phyloP scores from a whole-genome alignment of 805 yeast species.

The Pichia sporocuriosa region DNA sequence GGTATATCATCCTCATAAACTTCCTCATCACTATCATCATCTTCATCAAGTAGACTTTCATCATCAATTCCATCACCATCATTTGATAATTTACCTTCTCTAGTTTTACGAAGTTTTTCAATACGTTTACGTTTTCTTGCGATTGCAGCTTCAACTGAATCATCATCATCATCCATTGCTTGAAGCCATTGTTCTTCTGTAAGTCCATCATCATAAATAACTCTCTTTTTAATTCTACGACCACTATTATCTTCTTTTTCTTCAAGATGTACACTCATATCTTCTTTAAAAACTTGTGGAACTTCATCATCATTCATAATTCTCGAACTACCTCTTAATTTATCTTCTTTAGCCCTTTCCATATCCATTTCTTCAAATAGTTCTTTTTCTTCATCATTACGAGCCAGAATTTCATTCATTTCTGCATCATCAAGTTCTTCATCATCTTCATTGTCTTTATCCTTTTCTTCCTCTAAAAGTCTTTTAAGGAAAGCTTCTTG shows the following conservation, averaged over 20 bases:
- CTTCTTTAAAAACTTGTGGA: conserved; percentile 71
- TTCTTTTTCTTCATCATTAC: conserved; percentile 54
- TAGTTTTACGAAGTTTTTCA: conserved; percentile 33
- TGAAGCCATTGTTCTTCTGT: conserved; percentile 76
- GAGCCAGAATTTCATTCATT: conserved; percentile 63
- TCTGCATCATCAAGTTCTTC: conserved; percentile 63
- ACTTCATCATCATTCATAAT: conserved; percentile 64
- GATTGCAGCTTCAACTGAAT: conserved; percentile 54
- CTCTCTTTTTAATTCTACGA: conserved; percentile 57
- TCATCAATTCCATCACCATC: conserved; percentile 14
- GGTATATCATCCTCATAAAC: conserved; percentile 13
- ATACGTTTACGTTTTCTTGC: conserved; percentile 38
- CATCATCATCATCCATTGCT: conserved; percentile 71
- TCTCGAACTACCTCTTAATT: conserved; percentile 34
- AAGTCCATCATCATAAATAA: conserved; percentile 58
- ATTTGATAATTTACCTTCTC: conserved; percentile 3
- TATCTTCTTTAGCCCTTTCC: conserved; percentile 39
- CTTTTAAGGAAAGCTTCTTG: conserved; percentile 74
- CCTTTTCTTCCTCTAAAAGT: conserved; percentile 63
- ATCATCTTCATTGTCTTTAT: conserved; percentile 33
- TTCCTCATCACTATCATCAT: conserved; percentile 11
- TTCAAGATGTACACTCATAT: conserved; percentile 39
- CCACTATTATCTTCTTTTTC: conserved; percentile 42
- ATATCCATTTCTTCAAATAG: conserved; percentile 54
- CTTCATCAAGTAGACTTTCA: conserved; percentile 5